Evolutionary conservation across 1,139 yeast genomes (phyloP), one percentile per base, ranked within the genome.

Genomic region (Saccharomyces pastorianus): DNA sequence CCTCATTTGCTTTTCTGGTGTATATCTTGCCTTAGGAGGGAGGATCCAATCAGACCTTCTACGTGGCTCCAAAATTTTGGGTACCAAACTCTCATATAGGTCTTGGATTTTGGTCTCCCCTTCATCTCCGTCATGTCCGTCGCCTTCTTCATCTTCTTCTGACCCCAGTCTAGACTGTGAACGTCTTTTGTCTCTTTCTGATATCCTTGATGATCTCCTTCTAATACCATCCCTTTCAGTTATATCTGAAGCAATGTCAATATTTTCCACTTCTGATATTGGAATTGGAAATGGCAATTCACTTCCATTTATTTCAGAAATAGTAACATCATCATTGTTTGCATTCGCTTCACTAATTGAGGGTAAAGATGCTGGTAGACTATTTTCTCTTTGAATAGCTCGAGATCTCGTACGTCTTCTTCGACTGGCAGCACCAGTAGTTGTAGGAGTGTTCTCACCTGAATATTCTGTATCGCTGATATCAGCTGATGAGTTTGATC

Each of bases 31-130:
- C 52, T 60, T 63, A 9, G 69, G 65, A 8, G 70, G 69, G 42
- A 69, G 54, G 4, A 69, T 55, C 66, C 70, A 65, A 55, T 69
- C 72, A 7, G 72, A 69, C 47, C 72, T 60, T 56, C 72, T 60
- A 14, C 57, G 59, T 8, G 72, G 72, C 6, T 58, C 59, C 23
- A 50, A 51, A 5, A 63, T 55, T 52, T 69, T 69, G 1, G 65
- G 61, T 2, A 69, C 68, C 25, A 68, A 51, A 7, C 62, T 55
- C 55, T 65, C 71, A 55, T 59, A 65, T n/a, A 65, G 56, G 54
- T 64, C 66, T 27, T 55, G 55, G 29, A 62, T 61, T 25, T 59
- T 55, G 11, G 56, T 48, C 11, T 34, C 47, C 27, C 48, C 51
- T 20, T 47, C 58, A 5, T 44, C 49, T 17, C 23, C 42, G 6